Evolutionary conservation across 2,329 filamentous ascomycete species (phyloP).

Genomic region (Fusarium oligoseptatum): DNA sequence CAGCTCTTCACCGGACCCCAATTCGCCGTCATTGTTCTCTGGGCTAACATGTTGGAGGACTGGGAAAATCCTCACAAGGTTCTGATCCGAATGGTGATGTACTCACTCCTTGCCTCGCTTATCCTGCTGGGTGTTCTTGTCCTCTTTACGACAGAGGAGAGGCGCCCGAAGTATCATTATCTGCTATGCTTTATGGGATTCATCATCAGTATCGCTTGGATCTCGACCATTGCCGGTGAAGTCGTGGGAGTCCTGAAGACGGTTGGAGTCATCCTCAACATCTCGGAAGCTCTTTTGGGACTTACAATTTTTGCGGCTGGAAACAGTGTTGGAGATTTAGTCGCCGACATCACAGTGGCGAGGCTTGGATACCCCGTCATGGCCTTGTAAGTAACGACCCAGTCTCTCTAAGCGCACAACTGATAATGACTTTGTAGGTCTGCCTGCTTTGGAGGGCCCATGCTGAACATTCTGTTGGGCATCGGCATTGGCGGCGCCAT

Average conservation of each 20-base stretch:
- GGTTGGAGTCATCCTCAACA: constrained; percentile 89
- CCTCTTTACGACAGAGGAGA: constrained; percentile 74
- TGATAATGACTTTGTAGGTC: constrained; percentile 62
- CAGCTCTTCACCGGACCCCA: constrained; percentile 90
- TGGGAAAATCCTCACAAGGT: constrained; percentile 63
- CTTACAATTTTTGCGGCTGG: constrained; percentile 97
- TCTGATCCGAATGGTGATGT: constrained; percentile 70
- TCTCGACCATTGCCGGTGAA: constrained; percentile 93
- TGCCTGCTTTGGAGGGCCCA: constrained; percentile 97
- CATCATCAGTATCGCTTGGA: constrained; percentile 93
- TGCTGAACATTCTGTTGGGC: constrained; percentile 96
- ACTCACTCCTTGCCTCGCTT: constrained; percentile 77
- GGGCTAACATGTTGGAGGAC: constrained; percentile 75
- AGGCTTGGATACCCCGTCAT: constrained; percentile 95
- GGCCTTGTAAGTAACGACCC: constrained; percentile 73
- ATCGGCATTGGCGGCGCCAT: constrained; percentile 93
- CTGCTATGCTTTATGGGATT: constrained; percentile 92
- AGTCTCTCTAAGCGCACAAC: background rate
- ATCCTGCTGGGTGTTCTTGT: constrained; percentile 76
- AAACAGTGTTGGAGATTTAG: constrained; percentile 93
- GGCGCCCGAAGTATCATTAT: constrained; percentile 79
- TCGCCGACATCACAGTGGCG: constrained; percentile 95
- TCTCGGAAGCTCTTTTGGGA: constrained; percentile 94
- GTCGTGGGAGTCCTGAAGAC: constrained; percentile 96
- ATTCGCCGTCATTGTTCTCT: constrained; percentile 83